A percentile compares a stretch with the other conserved stretches of the same genome.
Conservation (phyloP, 2,329 filamentous ascomycete genomes). For the Diaporthe capsici region DNA sequence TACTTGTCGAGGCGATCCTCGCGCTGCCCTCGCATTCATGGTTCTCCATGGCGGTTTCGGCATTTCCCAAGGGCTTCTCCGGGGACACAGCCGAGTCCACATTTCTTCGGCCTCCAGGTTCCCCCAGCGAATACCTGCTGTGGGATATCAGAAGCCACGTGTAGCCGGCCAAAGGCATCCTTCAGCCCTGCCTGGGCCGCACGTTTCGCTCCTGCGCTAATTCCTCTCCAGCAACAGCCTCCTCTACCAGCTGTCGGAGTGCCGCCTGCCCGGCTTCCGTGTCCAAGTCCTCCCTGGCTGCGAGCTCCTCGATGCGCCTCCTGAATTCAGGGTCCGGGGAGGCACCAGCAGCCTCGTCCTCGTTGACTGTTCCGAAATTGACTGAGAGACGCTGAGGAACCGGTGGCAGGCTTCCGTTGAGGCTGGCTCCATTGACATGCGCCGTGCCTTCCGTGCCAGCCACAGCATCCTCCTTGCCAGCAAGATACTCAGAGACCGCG, state of each 20-base stretch:
- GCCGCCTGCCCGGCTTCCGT: conserved; percentile 84
- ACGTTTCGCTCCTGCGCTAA: conserved; percentile 75
- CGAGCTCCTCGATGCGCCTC: conserved; percentile 89
- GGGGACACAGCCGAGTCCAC: conserved; percentile 65
- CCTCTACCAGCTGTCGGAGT: conserved; percentile 82
- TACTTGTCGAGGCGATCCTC: conserved; percentile 61
- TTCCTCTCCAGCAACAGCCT: conserved; percentile 80
- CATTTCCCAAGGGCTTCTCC: conserved; percentile 62
- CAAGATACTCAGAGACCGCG: conserved; percentile 80
- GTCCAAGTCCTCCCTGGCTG: conserved; percentile 85
- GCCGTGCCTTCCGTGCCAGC: conserved; percentile 43
- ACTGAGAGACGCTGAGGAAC: conserved; percentile 84
- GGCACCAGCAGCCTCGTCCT: conserved; percentile 66
- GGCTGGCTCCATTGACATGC: conserved; percentile 46
- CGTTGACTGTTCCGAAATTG: conserved; percentile 81
- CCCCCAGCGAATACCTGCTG: conserved; percentile 68
- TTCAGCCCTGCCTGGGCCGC: conserved; percentile 71
- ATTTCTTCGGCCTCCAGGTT: conserved; percentile 65
- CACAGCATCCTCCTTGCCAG: conserved; percentile 48
- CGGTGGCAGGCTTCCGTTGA: conserved; percentile 65
- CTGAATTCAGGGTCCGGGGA: conserved; percentile 84
- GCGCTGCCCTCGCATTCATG: conserved; percentile 62
- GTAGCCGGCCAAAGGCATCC: conserved; percentile 46
- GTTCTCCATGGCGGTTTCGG: conserved; percentile 68
- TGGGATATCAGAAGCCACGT: conserved; percentile 70